A percentile compares a stretch with the other conserved stretches of the same genome.
Conservation (phyloP, 2,329 filamentous ascomycete genomes). For the Aspergillus ustus region DNA sequence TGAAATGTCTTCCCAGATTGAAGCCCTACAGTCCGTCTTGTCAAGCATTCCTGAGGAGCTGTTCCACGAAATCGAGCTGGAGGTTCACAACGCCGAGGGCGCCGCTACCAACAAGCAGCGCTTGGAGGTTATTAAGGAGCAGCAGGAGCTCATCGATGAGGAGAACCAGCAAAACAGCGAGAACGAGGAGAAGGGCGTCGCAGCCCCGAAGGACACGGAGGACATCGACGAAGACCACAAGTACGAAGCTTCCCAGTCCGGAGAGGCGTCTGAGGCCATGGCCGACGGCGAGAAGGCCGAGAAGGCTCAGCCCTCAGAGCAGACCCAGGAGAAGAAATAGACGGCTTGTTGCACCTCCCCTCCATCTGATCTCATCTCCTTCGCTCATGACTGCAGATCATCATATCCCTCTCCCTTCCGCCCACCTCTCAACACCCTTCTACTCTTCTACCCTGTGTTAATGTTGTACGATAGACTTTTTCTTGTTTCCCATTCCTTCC, state of each 20-base stretch:
- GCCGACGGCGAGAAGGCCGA: constrained; percentile 45
- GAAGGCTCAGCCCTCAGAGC: constrained; percentile 28
- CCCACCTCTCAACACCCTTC: constrained; percentile 9
- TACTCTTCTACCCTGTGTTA: constrained; percentile 27
- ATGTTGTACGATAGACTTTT: constrained; percentile 29
- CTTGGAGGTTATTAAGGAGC: constrained; percentile 96
- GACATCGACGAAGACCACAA: constrained; percentile 82
- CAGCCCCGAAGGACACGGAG: constrained; percentile 81
- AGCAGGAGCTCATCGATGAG: constrained; percentile 96
- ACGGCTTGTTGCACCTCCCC: constrained; percentile 8
- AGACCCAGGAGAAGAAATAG: constrained; percentile 34
- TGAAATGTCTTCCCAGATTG: constrained; percentile 87
- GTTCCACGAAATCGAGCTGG: constrained; percentile 99
- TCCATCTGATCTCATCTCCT: constrained; percentile 3
- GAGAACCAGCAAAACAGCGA: constrained; percentile 90
- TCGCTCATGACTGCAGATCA: neutral
- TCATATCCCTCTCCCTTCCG: constrained; percentile 3
- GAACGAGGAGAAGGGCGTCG: constrained; percentile 74
- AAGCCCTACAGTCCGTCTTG: constrained; percentile 87
- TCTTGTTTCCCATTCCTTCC: neutral
- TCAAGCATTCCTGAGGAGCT: constrained; percentile 96
- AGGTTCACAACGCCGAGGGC: constrained; percentile 95
- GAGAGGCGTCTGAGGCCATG: constrained; percentile 50
- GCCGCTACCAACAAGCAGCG: constrained; percentile 98
- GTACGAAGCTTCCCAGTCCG: constrained; percentile 57